Base-by-base conservation (phyloP, 164 flowering plant genomes). In the Annona squamosa region DNA sequence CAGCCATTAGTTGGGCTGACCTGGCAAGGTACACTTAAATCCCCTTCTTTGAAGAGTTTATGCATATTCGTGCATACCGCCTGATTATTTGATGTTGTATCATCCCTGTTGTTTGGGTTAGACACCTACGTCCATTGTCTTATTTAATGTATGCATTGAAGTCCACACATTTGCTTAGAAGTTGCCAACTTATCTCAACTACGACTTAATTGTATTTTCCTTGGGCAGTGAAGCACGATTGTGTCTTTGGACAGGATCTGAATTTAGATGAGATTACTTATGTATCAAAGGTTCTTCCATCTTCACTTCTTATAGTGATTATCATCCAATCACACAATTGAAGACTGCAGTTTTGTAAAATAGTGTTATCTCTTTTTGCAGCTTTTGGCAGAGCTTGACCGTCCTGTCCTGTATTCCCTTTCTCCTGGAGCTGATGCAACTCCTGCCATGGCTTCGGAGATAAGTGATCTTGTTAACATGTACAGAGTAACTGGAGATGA, bases 401-500 rank as follows among this genome's bases (percentile, higher is more conserved):
- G 87, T 17, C 89, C 92, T 44, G 84, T 95, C 74, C 1, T 95
- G 66, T 91, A 91, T 75, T 93, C 98, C 6, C 72, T 95, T 71
- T 91, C 98, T 74, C 98, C 99, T 70, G 98, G 99, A 72, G 90
- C 88, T n/a, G 79, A 86, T 75, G 98, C 77, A 43, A 87, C 93
- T 5, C 93, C 97, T n/a, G 77, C 80, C 44, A 85, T 94, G 96
- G 98, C 97, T 17, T 80, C 81, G 81, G 79, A 80, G 4, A 82
- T 91, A 19, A 82, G 76, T 75, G 76, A 77, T 63, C 78, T 91
- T 74, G 94, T 85, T 66, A 91, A 91, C 79, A 93, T 93, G 97
- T 95, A 95, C 76, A 78, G 99, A 74, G 80, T 95, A 68, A 93
- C 98, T 37, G 97, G 88, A 56, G 99, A 93, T 80, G 98, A 92